Evolutionary conservation across 1,139 yeast genomes (phyloP).

Genomic region (Kodamaea alishanica): DNA sequence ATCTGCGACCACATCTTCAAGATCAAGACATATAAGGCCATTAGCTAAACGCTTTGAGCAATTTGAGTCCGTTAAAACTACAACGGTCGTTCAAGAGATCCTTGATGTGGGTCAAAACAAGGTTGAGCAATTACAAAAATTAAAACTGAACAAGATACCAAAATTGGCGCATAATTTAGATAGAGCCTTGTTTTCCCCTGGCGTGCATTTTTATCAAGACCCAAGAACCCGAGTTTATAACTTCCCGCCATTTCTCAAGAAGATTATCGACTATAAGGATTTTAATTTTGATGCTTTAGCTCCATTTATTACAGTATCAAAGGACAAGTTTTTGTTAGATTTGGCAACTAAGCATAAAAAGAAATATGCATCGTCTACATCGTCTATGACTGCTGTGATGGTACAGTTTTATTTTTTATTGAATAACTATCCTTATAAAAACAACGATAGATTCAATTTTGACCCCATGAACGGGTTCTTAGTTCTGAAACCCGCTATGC

Average conservation of each 20-base stretch:
- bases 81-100: constrained; percentile 1
- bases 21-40: too few species aligned
- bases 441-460: constrained; percentile 27
- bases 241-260: constrained; percentile 58
- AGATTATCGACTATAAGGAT: constrained; percentile 62
- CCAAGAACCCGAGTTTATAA: constrained; percentile 71
- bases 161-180: constrained; percentile 61
- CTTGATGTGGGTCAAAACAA: constrained; percentile 9
- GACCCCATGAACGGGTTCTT: constrained; percentile 35
- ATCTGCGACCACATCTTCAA: too few species aligned
- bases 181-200: constrained; percentile 73
- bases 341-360: constrained; percentile 43
- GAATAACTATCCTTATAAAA: constrained; percentile 38
- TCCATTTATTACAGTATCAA: constrained; percentile 65
- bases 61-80: not conserved
- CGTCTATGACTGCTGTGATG: constrained; percentile 77
- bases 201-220: constrained; percentile 76
- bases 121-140: constrained; percentile 21
- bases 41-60: too few species aligned
- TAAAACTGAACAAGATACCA: constrained; percentile 30
- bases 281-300: constrained; percentile 58
- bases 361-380: constrained; percentile 74
- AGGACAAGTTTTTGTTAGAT: constrained; percentile 37
- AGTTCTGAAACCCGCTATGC: constrained; percentile 35
- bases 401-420: constrained; percentile 75